These are phyloP conservation scores for Gossypium rotundifolium DNA, from an alignment of 345 rosid species.

Conservation along the genomic window DNA sequence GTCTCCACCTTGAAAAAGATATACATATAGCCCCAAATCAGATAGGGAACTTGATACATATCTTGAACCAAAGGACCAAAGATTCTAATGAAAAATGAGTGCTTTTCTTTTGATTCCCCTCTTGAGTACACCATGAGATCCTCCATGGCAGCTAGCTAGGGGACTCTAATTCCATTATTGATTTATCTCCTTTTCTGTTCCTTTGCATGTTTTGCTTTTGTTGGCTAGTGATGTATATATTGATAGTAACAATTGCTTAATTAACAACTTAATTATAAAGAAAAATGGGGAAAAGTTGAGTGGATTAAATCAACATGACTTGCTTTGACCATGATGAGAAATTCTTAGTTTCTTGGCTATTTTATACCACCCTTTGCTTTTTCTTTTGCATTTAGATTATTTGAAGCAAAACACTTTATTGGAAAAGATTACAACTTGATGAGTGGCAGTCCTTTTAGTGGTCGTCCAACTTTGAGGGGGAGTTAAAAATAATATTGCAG, in stretches of 20 bases:
- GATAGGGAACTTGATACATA: not conserved
- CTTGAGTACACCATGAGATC: not conserved
- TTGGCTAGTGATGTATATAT: constrained; percentile 19
- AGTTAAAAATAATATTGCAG: not conserved
- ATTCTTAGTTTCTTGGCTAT: not conserved
- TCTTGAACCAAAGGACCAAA: constrained; percentile 13
- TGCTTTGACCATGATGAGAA: constrained; percentile 5
- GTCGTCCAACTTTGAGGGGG: constrained; percentile 7
- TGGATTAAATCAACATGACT: not conserved
- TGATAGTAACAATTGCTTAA: not conserved
- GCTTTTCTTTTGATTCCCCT: constrained; percentile 22
- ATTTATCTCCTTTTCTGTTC: constrained; percentile 21
- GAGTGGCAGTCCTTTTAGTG: constrained; percentile 2
- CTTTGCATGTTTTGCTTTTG: constrained; percentile 7
- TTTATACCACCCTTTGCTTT: not conserved
- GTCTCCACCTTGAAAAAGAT: constrained; percentile 16
- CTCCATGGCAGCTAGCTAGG: not conserved
- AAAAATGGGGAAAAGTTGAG: not conserved
- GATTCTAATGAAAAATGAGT: constrained; percentile 17
- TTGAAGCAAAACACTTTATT: not conserved
- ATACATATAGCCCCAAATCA: not conserved
- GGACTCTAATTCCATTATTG: constrained; percentile 6
- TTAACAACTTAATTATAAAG: not conserved
- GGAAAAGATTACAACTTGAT: not conserved
- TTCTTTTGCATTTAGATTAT: not conserved